These are phyloP conservation scores for Xerocomus brunneocitrinus DNA, from an alignment of 768 basidiomycete genomes.

Conservation along the genomic window DNA sequence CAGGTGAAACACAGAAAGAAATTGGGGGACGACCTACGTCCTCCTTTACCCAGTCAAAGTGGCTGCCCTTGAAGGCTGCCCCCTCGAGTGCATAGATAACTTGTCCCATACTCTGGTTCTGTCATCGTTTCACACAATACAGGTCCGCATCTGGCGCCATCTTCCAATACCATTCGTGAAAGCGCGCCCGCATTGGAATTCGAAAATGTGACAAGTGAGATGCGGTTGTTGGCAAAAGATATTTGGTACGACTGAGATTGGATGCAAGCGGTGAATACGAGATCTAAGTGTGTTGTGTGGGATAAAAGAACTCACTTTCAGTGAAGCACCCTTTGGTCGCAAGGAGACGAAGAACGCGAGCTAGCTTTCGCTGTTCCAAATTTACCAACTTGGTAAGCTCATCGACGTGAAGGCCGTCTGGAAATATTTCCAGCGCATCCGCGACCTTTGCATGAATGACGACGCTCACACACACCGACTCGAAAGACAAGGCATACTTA, in stretches of 20 bases:
- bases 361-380: conserved; percentile 27
- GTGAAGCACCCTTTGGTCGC: conserved; percentile 29
- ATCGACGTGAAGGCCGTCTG: conserved; percentile 26
- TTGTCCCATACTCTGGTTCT: conserved; percentile 22
- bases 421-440: conserved; percentile 22
- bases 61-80: conserved; percentile 12
- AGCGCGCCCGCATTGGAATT: conserved; percentile 9
- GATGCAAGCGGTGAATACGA: background rate
- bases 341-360: conserved; percentile 29
- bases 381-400: conserved; percentile 23
- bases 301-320: conserved; percentile 19
- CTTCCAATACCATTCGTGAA: conserved; percentile 3
- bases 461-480: conserved; percentile 25
- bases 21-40: conserved; percentile 11
- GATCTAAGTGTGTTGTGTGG: background rate
- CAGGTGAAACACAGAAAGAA: too few species aligned
- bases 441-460: conserved; percentile 25
- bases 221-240: conserved; percentile 32
- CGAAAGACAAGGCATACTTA: conserved; percentile 20
- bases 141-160: conserved; percentile 11
- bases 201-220: conserved; percentile 26
- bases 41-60: conserved; percentile 22
- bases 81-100: conserved; percentile 18
- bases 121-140: conserved; percentile 24
- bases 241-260: conserved; percentile 20